Conservation (phyloP, 2,329 filamentous ascomycete genomes). For the Aureobasidium namibiae region DNA sequence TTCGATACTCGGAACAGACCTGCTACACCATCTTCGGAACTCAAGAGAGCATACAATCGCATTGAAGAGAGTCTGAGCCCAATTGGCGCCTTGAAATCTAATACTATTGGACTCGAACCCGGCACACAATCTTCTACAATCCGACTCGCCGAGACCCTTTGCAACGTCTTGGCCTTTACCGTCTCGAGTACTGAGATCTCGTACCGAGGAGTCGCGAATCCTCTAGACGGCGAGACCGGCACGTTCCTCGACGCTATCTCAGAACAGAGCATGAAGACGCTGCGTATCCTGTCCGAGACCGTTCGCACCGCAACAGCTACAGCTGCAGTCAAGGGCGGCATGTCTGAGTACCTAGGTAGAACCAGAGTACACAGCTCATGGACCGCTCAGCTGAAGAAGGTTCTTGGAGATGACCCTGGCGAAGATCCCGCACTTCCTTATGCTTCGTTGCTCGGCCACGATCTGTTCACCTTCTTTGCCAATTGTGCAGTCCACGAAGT, state of each 20-base stretch:
- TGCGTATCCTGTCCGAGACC: conserved; percentile 83
- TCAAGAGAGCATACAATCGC: conserved; percentile 48
- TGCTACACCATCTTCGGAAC: conserved; percentile 19
- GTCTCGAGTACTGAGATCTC: conserved; percentile 87
- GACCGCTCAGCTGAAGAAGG: background rate
- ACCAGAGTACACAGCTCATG: conserved; percentile 4
- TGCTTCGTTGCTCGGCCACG: conserved; percentile 57
- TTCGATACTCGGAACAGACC: background rate
- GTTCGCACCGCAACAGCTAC: conserved; percentile 12
- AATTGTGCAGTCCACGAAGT: conserved; percentile 49
- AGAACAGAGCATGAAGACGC: conserved; percentile 73
- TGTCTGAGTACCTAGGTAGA: conserved; percentile 3
- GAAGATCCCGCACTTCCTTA: conserved; percentile 20
- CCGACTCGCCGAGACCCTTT: conserved; percentile 2
- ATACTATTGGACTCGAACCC: conserved; percentile 1
- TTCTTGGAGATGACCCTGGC: conserved; percentile 27
- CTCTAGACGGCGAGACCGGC: conserved; percentile 57
- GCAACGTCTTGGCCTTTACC: conserved; percentile 45
- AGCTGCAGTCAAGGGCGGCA: background rate
- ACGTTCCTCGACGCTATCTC: conserved; percentile 78
- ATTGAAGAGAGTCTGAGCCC: conserved; percentile 38
- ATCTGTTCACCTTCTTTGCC: conserved; percentile 72
- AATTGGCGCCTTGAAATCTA: background rate
- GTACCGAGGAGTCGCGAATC: conserved; percentile 66
- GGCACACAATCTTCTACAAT: conserved; percentile 4